A percentile compares a stretch with the other conserved stretches of the same genome.
phyloP scores from a whole-genome alignment of 352 stramenopile species.

The Phytophthora megakarya region DNA sequence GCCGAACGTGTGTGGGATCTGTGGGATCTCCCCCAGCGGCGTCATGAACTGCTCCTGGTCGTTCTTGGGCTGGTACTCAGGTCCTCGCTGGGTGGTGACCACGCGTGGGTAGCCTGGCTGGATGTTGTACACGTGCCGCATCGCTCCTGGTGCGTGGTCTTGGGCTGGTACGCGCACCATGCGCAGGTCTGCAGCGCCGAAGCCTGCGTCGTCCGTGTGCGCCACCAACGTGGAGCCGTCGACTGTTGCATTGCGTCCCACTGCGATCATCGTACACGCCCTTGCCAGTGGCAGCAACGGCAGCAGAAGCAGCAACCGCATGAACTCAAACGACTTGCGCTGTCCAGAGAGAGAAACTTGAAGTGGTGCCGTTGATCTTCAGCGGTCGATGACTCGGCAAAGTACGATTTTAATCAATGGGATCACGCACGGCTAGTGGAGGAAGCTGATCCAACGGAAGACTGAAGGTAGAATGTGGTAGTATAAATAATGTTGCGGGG shows the following conservation, averaged over 20 bases:
- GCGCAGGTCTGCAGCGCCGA: conserved; percentile 87
- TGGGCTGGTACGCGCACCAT: conserved; percentile 91
- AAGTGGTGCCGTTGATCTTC: conserved; percentile 16
- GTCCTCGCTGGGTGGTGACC: conserved; percentile 69
- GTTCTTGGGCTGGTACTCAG: conserved; percentile 61
- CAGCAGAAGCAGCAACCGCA: conserved; percentile 15
- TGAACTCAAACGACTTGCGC: not conserved
- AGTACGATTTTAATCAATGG: conserved; percentile 24
- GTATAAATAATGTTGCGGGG: conserved; percentile 36
- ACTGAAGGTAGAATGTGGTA: not conserved
- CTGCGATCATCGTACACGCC: conserved; percentile 89
- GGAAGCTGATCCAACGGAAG: no score
- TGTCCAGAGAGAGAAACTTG: conserved; percentile 21
- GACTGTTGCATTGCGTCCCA: conserved; percentile 74
- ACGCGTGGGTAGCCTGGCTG: conserved; percentile 75
- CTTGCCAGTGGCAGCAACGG: conserved; percentile 12
- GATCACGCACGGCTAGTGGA: no score
- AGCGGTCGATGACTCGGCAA: conserved; percentile 9
- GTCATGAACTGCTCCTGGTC: conserved; percentile 43
- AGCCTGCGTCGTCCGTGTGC: conserved; percentile 88
- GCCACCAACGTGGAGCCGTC: conserved; percentile 90
- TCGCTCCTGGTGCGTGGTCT: conserved; percentile 52
- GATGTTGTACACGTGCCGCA: conserved; percentile 71
- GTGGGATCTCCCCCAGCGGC: conserved; percentile 86
- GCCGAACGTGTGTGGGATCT: conserved; percentile 91